Evolutionary conservation across 2,329 filamentous ascomycete species (phyloP).

Genomic region (Didymella keratinophila): DNA sequence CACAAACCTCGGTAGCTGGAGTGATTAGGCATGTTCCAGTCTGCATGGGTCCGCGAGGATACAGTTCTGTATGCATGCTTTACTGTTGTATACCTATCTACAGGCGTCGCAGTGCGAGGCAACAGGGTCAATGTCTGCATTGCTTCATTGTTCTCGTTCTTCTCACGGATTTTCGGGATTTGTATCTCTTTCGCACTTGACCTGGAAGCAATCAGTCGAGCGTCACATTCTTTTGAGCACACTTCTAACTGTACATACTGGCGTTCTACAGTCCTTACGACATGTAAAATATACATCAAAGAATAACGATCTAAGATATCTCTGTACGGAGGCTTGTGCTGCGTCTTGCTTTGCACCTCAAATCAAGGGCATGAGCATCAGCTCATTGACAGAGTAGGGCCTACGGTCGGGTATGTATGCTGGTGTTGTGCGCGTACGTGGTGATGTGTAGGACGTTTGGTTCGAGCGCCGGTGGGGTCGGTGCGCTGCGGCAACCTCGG

Average conservation of each 20-base stretch:
- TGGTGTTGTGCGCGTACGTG: too few species aligned
- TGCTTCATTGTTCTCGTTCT: not conserved
- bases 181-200: not conserved
- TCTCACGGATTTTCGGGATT: not conserved
- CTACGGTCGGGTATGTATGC: too few species aligned
- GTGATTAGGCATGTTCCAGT: slow-evolving; percentile 32
- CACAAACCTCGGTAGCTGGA: slow-evolving; percentile 37
- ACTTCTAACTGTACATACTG: slow-evolving; percentile 8
- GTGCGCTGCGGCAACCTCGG: too few species aligned
- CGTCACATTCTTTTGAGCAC: not conserved
- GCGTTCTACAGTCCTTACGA: slow-evolving; percentile 11
- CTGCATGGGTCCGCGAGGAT: slow-evolving; percentile 5
- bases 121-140: slow-evolving; percentile 2
- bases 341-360: too few species aligned
- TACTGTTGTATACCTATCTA: slow-evolving; percentile 6
- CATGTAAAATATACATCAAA: not conserved
- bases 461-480: too few species aligned
- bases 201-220: not conserved
- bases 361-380: too few species aligned
- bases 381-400: too few species aligned
- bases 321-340: too few species aligned
- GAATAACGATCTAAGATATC: not conserved
- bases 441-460: too few species aligned
- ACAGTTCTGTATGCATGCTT: not conserved
- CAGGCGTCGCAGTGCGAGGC: not conserved